Evolutionary conservation across 2,329 filamentous ascomycete genomes (phyloP), one percentile per base, ranked within the genome.

Genomic region (Beauveria scarabaeidicola): DNA sequence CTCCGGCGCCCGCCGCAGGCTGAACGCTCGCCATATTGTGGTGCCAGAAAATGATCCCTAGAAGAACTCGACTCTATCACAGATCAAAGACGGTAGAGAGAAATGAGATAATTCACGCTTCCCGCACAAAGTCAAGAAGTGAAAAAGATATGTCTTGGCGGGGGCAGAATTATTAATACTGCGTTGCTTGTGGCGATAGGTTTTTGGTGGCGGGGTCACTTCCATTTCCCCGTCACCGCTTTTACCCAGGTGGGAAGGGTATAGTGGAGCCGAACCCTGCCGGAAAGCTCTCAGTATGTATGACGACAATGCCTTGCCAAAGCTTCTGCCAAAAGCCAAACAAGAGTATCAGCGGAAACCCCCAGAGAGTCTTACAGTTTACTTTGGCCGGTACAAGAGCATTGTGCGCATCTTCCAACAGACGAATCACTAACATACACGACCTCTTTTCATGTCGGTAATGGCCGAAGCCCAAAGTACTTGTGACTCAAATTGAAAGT

Each of bases 11-110:
- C 51, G 66, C 65, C 32, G 67, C 65, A 55, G 71, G 64, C 61
- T 72, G 70, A 54, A 65, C 67, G 63, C 69, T 73, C 63, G 81
- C 77, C 82, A 85, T 85, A 61, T 61, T 71, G 61, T 29, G 27
- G 40, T 25, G 25, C 38, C 36, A 46, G 27, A 46, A 50, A 36
- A 52, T 10, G 11, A 25, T 51, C 13, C 36, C n/a, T 36, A 13
- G 13, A 29, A n/a, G 11, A 5, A n/a, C 23, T 51, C 13, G 17
- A 9, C 2, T 29, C 21, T 50, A 17, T 50, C 13, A 8, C 8
- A 15, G 17, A n/a, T 17, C 3, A 5, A 13, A 15, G n/a, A 5
- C 3, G 25, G 9, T 3, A 15, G 23, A 1, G 15, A 36, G 41
- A 52, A 59, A 17, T 3, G 57, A 23, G 50, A 13, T 21, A 32